Evolutionary conservation across 2,329 filamentous ascomycete genomes (phyloP).

Genomic region (Mollisia scopiformis): DNA sequence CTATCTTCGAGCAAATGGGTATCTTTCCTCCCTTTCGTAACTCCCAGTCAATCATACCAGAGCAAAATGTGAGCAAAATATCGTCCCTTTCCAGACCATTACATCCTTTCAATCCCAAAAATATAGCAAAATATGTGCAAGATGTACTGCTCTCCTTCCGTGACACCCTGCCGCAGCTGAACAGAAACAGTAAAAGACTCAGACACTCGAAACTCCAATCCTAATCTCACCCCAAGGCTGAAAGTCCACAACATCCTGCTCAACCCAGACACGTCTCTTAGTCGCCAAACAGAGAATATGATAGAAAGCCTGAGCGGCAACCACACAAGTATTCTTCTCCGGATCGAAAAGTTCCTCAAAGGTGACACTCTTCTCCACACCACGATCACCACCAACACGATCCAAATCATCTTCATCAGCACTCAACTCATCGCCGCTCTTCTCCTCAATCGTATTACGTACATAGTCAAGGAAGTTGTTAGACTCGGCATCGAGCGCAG

Average conservation of each 20-base stretch:
- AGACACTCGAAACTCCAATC: conserved; percentile 30
- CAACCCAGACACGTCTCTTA: conserved; percentile 63
- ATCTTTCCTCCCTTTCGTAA: neutral
- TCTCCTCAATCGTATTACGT: conserved; percentile 45
- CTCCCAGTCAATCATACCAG: neutral
- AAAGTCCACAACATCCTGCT: conserved; percentile 50
- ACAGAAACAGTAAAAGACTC: too few species aligned
- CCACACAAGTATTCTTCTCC: conserved; percentile 50
- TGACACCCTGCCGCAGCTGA: too few species aligned
- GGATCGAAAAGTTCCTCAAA: conserved; percentile 74
- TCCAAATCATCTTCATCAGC: conserved; percentile 17
- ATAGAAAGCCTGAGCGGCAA: conserved; percentile 76
- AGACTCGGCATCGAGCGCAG: conserved; percentile 59
- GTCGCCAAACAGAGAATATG: conserved; percentile 74
- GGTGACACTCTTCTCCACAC: conserved; percentile 48
- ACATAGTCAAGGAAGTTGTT: conserved; percentile 67
- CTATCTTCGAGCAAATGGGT: neutral
- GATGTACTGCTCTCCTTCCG: neutral
- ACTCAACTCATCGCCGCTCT: conserved; percentile 29
- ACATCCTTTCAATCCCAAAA: neutral
- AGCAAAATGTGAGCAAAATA: neutral
- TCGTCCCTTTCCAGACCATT: neutral
- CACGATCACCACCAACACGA: neutral
- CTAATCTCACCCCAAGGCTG: conserved; percentile 29
- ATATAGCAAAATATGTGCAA: neutral